These are phyloP conservation scores for Penicillium cinerascens DNA, from an alignment of 495 filamentous ascomycete species.

Conservation along the genomic window DNA sequence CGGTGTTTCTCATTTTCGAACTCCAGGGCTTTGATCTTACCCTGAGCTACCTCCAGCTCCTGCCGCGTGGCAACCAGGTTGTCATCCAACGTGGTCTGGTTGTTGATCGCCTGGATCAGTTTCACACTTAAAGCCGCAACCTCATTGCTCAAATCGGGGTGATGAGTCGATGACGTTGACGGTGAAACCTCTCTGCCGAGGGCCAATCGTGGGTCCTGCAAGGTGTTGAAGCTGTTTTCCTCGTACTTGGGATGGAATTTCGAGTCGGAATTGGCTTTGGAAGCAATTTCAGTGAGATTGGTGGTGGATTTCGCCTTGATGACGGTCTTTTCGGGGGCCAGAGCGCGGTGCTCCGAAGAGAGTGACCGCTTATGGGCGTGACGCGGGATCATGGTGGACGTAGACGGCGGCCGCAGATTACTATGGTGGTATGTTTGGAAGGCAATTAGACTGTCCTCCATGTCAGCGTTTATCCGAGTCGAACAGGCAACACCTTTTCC, in stretches of 20 bases:
- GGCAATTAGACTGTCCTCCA: conserved; percentile 37
- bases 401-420: conserved; percentile 38
- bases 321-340: conserved; percentile 39
- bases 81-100: conserved; percentile 91
- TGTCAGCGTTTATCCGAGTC: conserved; percentile 5
- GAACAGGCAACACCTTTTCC: not conserved
- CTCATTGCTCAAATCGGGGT: conserved; percentile 81
- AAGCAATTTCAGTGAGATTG: conserved; percentile 32
- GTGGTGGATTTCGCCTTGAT: conserved; percentile 45
- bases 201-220: conserved; percentile 48
- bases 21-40: conserved; percentile 66
- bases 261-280: not conserved
- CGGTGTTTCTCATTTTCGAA: conserved; percentile 63
- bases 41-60: conserved; percentile 73
- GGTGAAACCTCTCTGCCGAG: conserved; percentile 34
- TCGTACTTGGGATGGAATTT: conserved; percentile 12
- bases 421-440: conserved; percentile 43
- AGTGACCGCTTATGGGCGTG: conserved; percentile 41
- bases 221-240: conserved; percentile 47
- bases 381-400: conserved; percentile 44
- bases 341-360: conserved; percentile 39
- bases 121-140: conserved; percentile 91
- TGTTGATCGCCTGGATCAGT: conserved; percentile 94
- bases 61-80: conserved; percentile 75
- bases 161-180: conserved; percentile 46